Percentiles rank a stretch among this genome's conserved stretches.
These are phyloP conservation scores for Trichophyton rubrum DNA, from an alignment of 2,329 filamentous ascomycete genomes.

Conservation along the genomic window DNA sequence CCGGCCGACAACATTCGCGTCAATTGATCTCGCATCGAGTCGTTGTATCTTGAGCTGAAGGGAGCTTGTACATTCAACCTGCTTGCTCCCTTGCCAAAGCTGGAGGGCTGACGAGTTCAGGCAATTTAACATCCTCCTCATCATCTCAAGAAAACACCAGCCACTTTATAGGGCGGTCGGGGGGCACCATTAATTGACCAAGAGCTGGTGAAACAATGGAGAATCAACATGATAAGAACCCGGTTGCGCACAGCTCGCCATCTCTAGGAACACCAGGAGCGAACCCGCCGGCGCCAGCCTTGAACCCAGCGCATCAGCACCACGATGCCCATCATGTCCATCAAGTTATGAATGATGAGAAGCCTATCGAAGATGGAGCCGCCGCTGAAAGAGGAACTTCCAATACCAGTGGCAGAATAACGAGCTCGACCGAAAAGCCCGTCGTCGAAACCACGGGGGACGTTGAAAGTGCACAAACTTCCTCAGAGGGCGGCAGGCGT, in stretches of 20 bases:
- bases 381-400: background rate
- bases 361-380: background rate
- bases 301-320: conserved; percentile 9
- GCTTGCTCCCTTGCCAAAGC: background rate
- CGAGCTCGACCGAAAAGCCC: background rate
- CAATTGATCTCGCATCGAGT: background rate
- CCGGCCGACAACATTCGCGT: background rate
- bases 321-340: conserved; percentile 6
- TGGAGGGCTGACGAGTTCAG: background rate
- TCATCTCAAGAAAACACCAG: background rate
- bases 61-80: background rate
- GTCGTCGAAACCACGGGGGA: background rate
- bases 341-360: background rate
- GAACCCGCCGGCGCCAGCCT: background rate
- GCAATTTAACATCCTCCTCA: background rate
- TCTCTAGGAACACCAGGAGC: background rate
- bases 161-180: background rate
- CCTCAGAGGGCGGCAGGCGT: background rate
- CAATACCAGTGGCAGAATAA: background rate
- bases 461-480: background rate
- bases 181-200: background rate
- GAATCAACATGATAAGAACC: background rate
- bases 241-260: background rate
- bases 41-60: background rate
- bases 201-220: background rate